A percentile compares a stretch with the other conserved stretches of the same genome.
Conservation (phyloP, 345 rosid genomes). For the Brassica napus region Da-Ae NC_063451.1:21173501-21174000, state of each 20-base stretch:
- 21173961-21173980: slow-evolving; percentile 52
- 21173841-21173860: slow-evolving; percentile 96
- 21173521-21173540: slow-evolving; percentile 78
- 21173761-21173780: slow-evolving; percentile 95
- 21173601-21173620: slow-evolving; percentile 30
- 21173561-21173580: slow-evolving; percentile 70
- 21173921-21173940: slow-evolving; percentile 92
- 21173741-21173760: slow-evolving; percentile 99
- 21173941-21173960: slow-evolving; percentile 73
- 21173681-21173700: slow-evolving; percentile 23
- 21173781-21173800: slow-evolving; percentile 99
- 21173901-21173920: slow-evolving; percentile 90
- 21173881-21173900: slow-evolving; percentile 85
- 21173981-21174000: slow-evolving; percentile 63
- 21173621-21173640: slow-evolving; percentile 11
- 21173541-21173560: slow-evolving; percentile 87
- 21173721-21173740: slow-evolving; percentile 95
- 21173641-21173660: slow-evolving; percentile 41
- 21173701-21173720: slow-evolving; percentile 39
- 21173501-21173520: slow-evolving; percentile 88
- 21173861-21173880: slow-evolving; percentile 95
- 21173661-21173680: slow-evolving; percentile 13
- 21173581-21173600: slow-evolving; percentile 80
- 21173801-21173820: slow-evolving; percentile 97
- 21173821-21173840: slow-evolving; percentile 97